phyloP scores from a whole-genome alignment of 305 asterid genomes.

The Solanum aculeatissimum region DNA sequence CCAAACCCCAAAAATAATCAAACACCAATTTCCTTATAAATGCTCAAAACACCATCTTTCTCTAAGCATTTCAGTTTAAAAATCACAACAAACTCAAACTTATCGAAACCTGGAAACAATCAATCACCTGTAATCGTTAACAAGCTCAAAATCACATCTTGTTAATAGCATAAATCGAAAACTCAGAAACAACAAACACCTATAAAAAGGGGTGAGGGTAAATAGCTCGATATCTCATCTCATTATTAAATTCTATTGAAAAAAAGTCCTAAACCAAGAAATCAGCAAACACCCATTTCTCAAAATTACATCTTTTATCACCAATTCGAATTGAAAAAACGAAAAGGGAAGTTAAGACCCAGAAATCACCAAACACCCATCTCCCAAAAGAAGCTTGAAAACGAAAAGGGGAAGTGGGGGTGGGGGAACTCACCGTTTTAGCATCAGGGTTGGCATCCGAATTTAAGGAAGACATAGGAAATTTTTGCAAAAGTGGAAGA shows the following conservation, averaged over 20 bases:
- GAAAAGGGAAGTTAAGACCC: not conserved
- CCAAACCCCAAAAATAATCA: not conserved
- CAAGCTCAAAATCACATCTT: not conserved
- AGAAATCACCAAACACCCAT: not conserved
- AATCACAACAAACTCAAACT: not conserved
- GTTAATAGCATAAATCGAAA: not conserved
- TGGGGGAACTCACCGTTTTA: slow-evolving; percentile 8
- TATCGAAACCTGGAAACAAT: not conserved
- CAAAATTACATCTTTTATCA: not conserved
- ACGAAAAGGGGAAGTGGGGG: not conserved
- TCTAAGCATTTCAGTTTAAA: not conserved
- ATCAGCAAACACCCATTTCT: not conserved
- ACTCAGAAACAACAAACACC: not conserved
- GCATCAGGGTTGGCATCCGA: not conserved
- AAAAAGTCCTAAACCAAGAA: not conserved
- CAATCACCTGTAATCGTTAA: not conserved
- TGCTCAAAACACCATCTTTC: not conserved
- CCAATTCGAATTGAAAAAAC: not conserved
- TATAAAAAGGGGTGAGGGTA: too few relatives aligned
- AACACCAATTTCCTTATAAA: not conserved
- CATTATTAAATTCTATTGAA: not conserved
- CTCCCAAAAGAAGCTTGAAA: not conserved
- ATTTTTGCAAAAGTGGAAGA: slow-evolving; percentile 41
- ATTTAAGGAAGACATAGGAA: slow-evolving; percentile 40
- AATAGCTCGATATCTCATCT: not conserved